Conservation (phyloP, 2,329 filamentous ascomycete species). For the Aspergillus sp. region DNA sequence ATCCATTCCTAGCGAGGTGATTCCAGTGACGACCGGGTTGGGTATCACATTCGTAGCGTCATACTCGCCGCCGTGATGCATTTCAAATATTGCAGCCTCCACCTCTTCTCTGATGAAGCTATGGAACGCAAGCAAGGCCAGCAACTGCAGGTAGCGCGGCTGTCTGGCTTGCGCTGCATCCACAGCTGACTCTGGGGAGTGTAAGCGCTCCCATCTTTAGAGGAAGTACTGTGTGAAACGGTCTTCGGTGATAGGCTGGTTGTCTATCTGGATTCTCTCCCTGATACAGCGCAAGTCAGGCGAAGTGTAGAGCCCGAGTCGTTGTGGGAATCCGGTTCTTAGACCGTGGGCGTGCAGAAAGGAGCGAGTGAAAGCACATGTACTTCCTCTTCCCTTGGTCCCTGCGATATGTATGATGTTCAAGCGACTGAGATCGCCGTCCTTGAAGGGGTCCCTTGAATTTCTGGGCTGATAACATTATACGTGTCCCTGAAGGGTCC, state of each 20-base stretch:
- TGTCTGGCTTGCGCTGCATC: slow-evolving; percentile 22
- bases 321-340: slow-evolving; percentile 25
- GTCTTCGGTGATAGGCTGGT: slow-evolving; percentile 25
- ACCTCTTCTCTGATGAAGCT: slow-evolving; percentile 64
- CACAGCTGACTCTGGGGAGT: background rate
- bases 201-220: slow-evolving; percentile 39
- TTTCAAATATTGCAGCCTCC: slow-evolving; percentile 64
- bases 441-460: slow-evolving; percentile 16
- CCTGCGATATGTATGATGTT: slow-evolving; percentile 70
- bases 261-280: slow-evolving; percentile 41
- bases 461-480: background rate
- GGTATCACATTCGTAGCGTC: slow-evolving; percentile 68
- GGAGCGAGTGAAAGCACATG: slow-evolving; percentile 57
- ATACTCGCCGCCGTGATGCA: slow-evolving; percentile 65
- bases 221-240: slow-evolving; percentile 27
- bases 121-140: slow-evolving; percentile 66
- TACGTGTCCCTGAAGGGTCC: background rate
- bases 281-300: slow-evolving; percentile 30
- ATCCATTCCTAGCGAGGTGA: slow-evolving; percentile 68
- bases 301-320: slow-evolving; percentile 26
- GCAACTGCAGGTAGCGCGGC: slow-evolving; percentile 51
- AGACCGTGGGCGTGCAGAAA: slow-evolving; percentile 52
- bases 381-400: slow-evolving; percentile 76
- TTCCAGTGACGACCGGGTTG: slow-evolving; percentile 57
- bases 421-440: slow-evolving; percentile 55